Conservation (phyloP, 1,139 yeast species). For the Debaryomyces udenii region DNA sequence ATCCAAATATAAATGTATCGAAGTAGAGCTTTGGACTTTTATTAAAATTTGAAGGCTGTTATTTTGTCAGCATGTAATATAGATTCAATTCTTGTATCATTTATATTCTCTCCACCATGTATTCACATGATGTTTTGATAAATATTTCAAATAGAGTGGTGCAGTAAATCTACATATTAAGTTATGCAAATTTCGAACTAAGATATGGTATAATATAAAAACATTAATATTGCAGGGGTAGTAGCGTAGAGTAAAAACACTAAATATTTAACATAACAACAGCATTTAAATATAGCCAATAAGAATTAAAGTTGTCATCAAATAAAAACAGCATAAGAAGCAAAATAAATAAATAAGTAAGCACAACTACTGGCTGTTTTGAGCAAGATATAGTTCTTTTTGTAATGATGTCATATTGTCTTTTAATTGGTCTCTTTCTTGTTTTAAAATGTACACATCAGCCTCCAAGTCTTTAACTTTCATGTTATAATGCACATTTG, state of each 20-base stretch:
- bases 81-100: too few species aligned
- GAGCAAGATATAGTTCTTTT: conserved; percentile 52
- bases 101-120: too few species aligned
- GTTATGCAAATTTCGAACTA: too few species aligned
- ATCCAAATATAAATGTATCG: neutral
- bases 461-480: conserved; percentile 84
- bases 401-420: conserved; percentile 62
- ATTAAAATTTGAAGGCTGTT: too few species aligned
- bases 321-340: neutral
- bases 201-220: neutral
- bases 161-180: too few species aligned
- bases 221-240: conserved; percentile 4
- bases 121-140: too few species aligned
- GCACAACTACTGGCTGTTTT: conserved; percentile 9
- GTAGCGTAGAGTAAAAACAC: neutral
- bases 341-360: conserved; percentile 5
- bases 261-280: conserved; percentile 1
- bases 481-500: conserved; percentile 71
- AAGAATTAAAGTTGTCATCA: conserved; percentile 1
- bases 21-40: too few species aligned
- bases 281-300: neutral
- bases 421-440: conserved; percentile 81
- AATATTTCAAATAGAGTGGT: too few species aligned
- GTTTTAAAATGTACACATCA: conserved; percentile 75
- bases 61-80: too few species aligned